Evolutionary conservation across 1,139 yeast genomes (phyloP).

Genomic region (Hyphopichia pseudoburtonii): DNA sequence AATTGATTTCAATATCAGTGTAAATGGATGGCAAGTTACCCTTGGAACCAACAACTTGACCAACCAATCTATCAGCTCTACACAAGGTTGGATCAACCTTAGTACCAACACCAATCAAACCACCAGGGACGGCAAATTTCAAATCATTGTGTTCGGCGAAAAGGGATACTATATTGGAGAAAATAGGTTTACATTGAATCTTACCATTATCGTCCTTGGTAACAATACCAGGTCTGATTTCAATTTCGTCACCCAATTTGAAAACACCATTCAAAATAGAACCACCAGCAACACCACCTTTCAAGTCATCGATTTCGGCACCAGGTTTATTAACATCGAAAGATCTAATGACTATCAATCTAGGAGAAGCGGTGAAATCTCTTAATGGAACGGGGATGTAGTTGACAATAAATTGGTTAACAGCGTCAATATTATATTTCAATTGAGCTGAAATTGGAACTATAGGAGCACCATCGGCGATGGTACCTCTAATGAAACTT

Average conservation of each 20-base stretch:
- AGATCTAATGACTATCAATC: slow-evolving; percentile 95
- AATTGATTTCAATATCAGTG: slow-evolving; percentile 96
- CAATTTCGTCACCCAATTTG: slow-evolving; percentile 96
- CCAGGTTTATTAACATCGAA: slow-evolving; percentile 99
- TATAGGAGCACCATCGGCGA: slow-evolving; percentile 98
- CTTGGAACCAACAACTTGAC: slow-evolving; percentile 98
- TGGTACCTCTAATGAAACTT: slow-evolving; percentile 93
- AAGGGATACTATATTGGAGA: slow-evolving; percentile 87
- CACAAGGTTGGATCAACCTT: slow-evolving; percentile 98
- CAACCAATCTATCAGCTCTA: slow-evolving; percentile 98
- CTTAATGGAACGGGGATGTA: slow-evolving; percentile 95
- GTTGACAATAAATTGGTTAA: slow-evolving; percentile 92
- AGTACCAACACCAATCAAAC: slow-evolving; percentile 99
- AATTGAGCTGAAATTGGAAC: slow-evolving; percentile 99
- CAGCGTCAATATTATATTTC: slow-evolving; percentile 97
- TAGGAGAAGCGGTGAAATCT: slow-evolving; percentile 91
- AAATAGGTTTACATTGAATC: slow-evolving; percentile 94
- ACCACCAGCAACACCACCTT: slow-evolving; percentile 99
- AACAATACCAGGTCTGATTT: slow-evolving; percentile 98
- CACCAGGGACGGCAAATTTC: slow-evolving; percentile 99
- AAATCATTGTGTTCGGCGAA: slow-evolving; percentile 98
- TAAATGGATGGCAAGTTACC: slow-evolving; percentile 95
- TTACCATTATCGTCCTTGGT: slow-evolving; percentile 92
- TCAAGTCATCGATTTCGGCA: slow-evolving; percentile 92
- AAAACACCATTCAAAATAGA: slow-evolving; percentile 96